These are phyloP conservation scores for Aspergillus sojae DNA, from an alignment of 2,329 filamentous ascomycete species.

Conservation along the genomic window DNA sequence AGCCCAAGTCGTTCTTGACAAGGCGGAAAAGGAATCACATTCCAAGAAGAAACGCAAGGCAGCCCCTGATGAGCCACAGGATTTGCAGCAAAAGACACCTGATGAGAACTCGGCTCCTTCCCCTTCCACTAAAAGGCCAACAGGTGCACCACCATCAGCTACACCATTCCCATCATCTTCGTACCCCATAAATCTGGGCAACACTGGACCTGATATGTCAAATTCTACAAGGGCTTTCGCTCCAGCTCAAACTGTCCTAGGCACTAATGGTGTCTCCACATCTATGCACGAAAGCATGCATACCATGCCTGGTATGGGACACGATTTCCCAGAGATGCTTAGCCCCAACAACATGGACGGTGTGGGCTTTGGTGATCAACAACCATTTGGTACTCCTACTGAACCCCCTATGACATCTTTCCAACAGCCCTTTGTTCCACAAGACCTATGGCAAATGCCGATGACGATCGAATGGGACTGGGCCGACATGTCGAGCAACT, in stretches of 20 bases:
- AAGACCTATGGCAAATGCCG: constrained; percentile 92
- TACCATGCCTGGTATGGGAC: constrained; percentile 33
- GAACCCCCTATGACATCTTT: constrained; percentile 54
- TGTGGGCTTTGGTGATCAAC: constrained; percentile 35
- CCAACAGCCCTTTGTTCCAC: constrained; percentile 85
- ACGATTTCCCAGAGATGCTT: constrained; percentile 43
- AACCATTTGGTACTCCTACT: constrained; percentile 31
- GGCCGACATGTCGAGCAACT: constrained; percentile 52
- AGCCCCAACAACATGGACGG: constrained; percentile 37
- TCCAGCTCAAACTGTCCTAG: constrained; percentile 26
- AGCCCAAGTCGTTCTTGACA: constrained; percentile 85
- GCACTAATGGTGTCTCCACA: constrained; percentile 24
- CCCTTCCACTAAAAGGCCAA: constrained; percentile 30
- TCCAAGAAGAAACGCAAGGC: constrained; percentile 84
- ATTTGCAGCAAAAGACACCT: constrained; percentile 24
- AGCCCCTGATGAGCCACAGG: constrained; percentile 52
- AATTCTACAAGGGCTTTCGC: constrained; percentile 27
- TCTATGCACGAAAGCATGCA: constrained; percentile 31
- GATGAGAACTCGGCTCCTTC: constrained; percentile 18
- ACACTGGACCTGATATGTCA: constrained; percentile 19
- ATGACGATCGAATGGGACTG: constrained; percentile 95
- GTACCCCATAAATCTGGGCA: constrained; percentile 26
- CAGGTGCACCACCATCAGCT: constrained; percentile 22
- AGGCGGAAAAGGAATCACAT: constrained; percentile 80
- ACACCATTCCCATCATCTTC: constrained; percentile 29